Evolutionary conservation across 176 grass and related monocot genomes (phyloP), one percentile per base, ranked within the genome.

Genomic region (Oryza punctata): DNA sequence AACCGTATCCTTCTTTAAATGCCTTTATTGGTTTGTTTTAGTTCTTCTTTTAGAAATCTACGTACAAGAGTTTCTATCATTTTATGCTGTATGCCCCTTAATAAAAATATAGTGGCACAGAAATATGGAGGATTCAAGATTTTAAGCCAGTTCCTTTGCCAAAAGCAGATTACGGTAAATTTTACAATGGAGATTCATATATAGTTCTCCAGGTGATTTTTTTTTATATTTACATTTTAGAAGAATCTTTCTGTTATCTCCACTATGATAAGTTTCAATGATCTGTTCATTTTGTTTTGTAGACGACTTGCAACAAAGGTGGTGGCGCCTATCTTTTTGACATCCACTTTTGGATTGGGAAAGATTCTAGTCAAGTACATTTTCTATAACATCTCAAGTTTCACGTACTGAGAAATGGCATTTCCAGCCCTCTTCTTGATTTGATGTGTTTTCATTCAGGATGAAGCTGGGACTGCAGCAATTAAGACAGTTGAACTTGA

Each of bases 171-270:
- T 89, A 99, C 73, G 93, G 96, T 61, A 99, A 99, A 84, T 99
- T 99, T 86, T 96, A 96, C 86, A 87, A 83, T 27, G 96, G 96
- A 76, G 96, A 99, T 92, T 99, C 96, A 49, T 99, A 99, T 81
- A 91, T 99, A 83, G 26, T 99, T 84, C 82, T 99, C 24, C 91
- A 99, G 91, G 96, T 99, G 87, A 76, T 69, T 72, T 60, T 71
- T 41, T 79, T 69, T 60, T 69, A 27, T 81, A 24, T 65, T 49
- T 11, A 12, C 76, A 37, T 41, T 43, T 82, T 13, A 25, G 7
- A 37, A 29, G 41, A 35, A 54, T 54, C 0, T 80, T 75, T 80
- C 29, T 78, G 0, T 65, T 79, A 57, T 88, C 24, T 16, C 3
- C 52, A 47, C 21, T 40, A 67, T 5, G 14, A 13, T 65, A 63